Evolutionary conservation across 2,329 filamentous ascomycete species (phyloP).

Genomic region (Nannizziopsis arthrosporioides): DNA sequence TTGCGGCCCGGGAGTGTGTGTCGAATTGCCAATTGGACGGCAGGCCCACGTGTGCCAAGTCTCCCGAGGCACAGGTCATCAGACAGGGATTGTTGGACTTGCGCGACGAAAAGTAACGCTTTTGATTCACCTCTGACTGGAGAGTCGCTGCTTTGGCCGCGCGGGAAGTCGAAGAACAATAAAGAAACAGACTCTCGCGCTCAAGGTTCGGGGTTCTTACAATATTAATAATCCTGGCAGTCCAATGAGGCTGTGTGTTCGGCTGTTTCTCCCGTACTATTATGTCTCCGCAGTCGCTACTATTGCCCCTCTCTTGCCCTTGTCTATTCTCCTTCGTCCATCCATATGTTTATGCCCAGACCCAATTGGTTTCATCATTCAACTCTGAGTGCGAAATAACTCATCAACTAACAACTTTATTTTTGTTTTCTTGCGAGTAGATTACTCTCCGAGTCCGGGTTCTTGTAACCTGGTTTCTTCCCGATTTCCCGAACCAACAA

Average conservation of each 20-base stretch:
- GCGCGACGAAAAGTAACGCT: too few relatives aligned
- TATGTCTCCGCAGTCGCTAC: not conserved
- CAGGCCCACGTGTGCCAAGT: slow-evolving; percentile 16
- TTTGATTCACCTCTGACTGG: too few relatives aligned
- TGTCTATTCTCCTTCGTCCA: not conserved
- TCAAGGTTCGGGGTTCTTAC: not conserved
- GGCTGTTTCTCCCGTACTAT: not conserved
- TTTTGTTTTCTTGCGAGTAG: slow-evolving; percentile 25
- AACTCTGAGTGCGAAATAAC: slow-evolving; percentile 22
- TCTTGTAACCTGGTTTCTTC: slow-evolving; percentile 26
- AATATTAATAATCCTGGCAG: not conserved
- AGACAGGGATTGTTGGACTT: too few relatives aligned
- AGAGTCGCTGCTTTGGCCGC: too few relatives aligned
- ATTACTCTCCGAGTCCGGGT: slow-evolving; percentile 39
- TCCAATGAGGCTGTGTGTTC: not conserved
- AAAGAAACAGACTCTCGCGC: too few relatives aligned
- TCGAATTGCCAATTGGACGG: slow-evolving; percentile 21
- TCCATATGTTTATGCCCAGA: not conserved
- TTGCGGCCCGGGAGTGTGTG: slow-evolving; percentile 3
- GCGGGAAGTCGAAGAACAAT: too few relatives aligned
- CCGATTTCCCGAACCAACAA: slow-evolving; percentile 5
- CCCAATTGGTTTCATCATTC: not conserved
- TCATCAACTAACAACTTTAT: slow-evolving; percentile 14
- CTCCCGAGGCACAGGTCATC: not conserved
- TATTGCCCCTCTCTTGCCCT: not conserved